phyloP scores from a whole-genome alignment of 1,139 yeast species.

The Kodamaea arcana region DNA sequence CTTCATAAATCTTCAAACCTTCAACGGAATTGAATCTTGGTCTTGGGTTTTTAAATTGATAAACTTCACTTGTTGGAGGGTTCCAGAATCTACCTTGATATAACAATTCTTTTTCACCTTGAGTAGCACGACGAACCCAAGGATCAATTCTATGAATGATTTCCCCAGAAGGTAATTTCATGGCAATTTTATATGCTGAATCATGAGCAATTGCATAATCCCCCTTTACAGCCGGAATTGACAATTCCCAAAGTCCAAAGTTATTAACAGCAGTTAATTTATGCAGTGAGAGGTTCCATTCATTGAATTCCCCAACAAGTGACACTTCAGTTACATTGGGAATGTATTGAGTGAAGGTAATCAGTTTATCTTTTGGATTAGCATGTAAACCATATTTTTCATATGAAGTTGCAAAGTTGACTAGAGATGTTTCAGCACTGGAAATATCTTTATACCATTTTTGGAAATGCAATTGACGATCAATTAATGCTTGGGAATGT shows the following conservation, averaged over 20 bases:
- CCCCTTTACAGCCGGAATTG: constrained; percentile 53
- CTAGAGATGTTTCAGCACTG: constrained; percentile 43
- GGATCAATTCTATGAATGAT: constrained; percentile 81
- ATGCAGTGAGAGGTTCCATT: constrained; percentile 66
- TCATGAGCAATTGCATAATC: constrained; percentile 74
- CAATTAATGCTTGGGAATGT: constrained; percentile 48
- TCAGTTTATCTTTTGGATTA: constrained; percentile 43
- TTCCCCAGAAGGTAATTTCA: constrained; percentile 65
- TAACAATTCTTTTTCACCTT: constrained; percentile 39
- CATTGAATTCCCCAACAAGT: constrained; percentile 85
- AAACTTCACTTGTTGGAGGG: constrained; percentile 48
- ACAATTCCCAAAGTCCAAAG: constrained; percentile 67
- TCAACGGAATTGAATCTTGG: constrained; percentile 45
- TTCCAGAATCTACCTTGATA: constrained; percentile 95
- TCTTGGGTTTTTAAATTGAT: constrained; percentile 59
- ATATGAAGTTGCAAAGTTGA: constrained; percentile 57
- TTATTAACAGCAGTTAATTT: constrained; percentile 50
- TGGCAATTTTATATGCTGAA: constrained; percentile 69
- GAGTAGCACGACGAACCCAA: constrained; percentile 83
- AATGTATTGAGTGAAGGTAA: constrained; percentile 77
- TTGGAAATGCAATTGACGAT: constrained; percentile 49
- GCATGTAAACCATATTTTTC: constrained; percentile 74
- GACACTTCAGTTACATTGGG: constrained; percentile 78
- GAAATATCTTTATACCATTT: constrained; percentile 44
- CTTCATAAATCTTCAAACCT: constrained; percentile 81